Base-by-base conservation (phyloP, 768 basidiomycete genomes). In the Suillus subaureus region DNA sequence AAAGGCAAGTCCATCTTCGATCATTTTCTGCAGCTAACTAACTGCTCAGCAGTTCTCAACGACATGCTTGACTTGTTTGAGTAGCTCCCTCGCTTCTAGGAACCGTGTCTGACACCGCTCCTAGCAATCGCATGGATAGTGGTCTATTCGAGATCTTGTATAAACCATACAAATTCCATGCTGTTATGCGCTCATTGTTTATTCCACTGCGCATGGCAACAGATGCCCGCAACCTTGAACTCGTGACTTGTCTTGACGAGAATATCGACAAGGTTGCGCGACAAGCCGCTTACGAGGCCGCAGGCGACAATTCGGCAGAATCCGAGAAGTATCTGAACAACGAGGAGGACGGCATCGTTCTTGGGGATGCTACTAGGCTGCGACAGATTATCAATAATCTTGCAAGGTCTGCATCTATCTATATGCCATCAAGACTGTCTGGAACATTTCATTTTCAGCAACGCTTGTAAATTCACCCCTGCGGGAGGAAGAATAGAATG, bases 311-410 rank as follows among this genome's bases (percentile, higher is more conserved):
- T 39, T 69, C 77, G 21, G 54, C 52, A 33, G 9, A 54, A 49
- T 39, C 61, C 4, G 66, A 45, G 33, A 16, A 40, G 23, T 16
- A 35, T 33, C 33, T 66, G 21, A 47, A 15, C 5, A 64, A 62
- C 15, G 82, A 80, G 26, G 83, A 83, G 21, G 84, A 88, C 64
- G 91, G 89, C 0, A 79, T 90, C 58, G 93, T 96, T 45, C 86
- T 91, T 16, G 93, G 94, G 31, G 93, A 96, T 73, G 93, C 94
- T 71, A 89, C 89, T 55, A 85, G 94, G 16, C 73, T 94, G 61
- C 83, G 92, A 70, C 92, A 94, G 76, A 87, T 93, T 61, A 84
- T 90, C 74, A 94, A 90, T 57, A 95, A 96, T 74, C 86, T 96
- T 55, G 89, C 92, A 6, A 92, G 90, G 92, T 73, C 64, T 64